Evolutionary conservation across 2,329 filamentous ascomycete species (phyloP).

Genomic region (Podosphaera xanthii): DNA sequence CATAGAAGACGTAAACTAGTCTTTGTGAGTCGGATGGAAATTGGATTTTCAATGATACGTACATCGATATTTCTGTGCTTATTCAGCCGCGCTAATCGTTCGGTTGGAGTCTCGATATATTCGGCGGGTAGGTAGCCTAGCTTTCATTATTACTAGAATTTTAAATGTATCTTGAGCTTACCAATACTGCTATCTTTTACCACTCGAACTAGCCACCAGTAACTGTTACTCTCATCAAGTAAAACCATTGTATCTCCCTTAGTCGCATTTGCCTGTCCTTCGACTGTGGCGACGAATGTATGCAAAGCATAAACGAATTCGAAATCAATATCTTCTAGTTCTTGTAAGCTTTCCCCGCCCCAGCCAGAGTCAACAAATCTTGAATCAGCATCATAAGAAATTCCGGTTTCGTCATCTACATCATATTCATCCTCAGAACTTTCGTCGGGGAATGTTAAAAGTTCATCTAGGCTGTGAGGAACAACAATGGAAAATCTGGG

Average conservation of each 20-base stretch:
- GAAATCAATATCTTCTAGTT: constrained; percentile 95
- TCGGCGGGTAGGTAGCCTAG: constrained; percentile 86
- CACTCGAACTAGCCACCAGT: constrained; percentile 96
- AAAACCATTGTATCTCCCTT: constrained; percentile 98
- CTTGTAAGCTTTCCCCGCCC: constrained; percentile 68
- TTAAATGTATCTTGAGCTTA: constrained; percentile 11
- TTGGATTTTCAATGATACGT: constrained; percentile 17
- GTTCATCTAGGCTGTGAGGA: neutral
- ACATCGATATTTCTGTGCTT: constrained; percentile 98
- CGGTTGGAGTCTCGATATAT: constrained; percentile 94
- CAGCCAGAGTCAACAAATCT: constrained; percentile 47
- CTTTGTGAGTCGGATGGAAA: neutral
- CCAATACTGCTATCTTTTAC: constrained; percentile 94
- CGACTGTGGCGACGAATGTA: constrained; percentile 92
- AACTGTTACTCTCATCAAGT: constrained; percentile 95
- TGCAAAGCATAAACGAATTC: constrained; percentile 97
- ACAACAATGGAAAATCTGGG: too few species aligned
- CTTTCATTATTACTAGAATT: too few species aligned
- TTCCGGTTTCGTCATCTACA: constrained; percentile 38
- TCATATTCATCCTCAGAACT: constrained; percentile 20
- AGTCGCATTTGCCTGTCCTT: constrained; percentile 92
- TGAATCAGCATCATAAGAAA: constrained; percentile 26
- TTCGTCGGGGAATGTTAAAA: constrained; percentile 22
- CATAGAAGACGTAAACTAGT: constrained; percentile 46
- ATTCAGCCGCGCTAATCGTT: constrained; percentile 77